Evolutionary conservation across 2,329 filamentous ascomycete species (phyloP).

Genomic region (Thelonectria blattea): DNA sequence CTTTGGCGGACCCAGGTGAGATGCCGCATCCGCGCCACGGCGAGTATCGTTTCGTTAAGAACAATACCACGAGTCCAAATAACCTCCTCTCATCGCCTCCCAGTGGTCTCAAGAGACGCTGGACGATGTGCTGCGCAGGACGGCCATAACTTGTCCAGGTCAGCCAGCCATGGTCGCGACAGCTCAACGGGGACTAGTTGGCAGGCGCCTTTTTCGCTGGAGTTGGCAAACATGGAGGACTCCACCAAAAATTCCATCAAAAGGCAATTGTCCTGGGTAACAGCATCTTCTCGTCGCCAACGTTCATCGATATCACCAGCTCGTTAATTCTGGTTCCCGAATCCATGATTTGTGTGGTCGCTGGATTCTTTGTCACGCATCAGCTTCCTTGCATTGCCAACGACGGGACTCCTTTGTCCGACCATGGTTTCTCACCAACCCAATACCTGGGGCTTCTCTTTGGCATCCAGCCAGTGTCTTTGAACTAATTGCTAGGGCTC

Average conservation of each 20-base stretch:
- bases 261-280: conserved; percentile 27
- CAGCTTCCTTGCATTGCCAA: conserved; percentile 15
- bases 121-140: conserved; percentile 31
- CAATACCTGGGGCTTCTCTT: conserved; percentile 10
- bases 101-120: conserved; percentile 26
- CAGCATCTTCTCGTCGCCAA: conserved; percentile 27
- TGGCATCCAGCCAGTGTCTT: conserved; percentile 14
- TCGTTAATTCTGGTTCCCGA: conserved; percentile 28
- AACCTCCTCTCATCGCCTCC: conserved; percentile 30
- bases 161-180: conserved; percentile 30
- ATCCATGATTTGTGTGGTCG: conserved; percentile 15
- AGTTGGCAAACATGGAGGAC: conserved; percentile 16
- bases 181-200: conserved; percentile 33
- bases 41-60: conserved; percentile 34
- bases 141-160: conserved; percentile 32
- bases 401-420: conserved; percentile 31
- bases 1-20: conserved; percentile 31
- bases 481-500: conserved; percentile 13
- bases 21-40: conserved; percentile 29
- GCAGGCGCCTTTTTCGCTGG: conserved; percentile 13
- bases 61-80: conserved; percentile 33
- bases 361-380: conserved; percentile 28
- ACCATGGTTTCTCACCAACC: conserved; percentile 24
- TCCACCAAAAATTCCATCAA: conserved; percentile 31
- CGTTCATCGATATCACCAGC: conserved; percentile 27